A percentile compares a stretch with the other conserved stretches of the same genome.
phyloP scores from a whole-genome alignment of 371 early-diverging fungal species.

The Circinella minor region DNA sequence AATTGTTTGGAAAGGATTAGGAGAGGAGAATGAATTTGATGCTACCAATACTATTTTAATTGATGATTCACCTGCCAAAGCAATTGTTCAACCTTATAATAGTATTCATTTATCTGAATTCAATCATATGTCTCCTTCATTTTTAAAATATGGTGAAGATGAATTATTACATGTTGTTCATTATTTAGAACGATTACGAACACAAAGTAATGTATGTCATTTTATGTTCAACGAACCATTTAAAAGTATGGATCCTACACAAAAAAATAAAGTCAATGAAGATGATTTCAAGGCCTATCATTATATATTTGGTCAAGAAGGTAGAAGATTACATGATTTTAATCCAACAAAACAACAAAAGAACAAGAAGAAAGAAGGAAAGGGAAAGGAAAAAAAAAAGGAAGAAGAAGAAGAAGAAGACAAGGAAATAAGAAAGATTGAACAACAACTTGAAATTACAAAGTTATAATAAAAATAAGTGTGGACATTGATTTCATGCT shows the following conservation, averaged over 20 bases:
- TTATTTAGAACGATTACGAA: conserved; percentile 13
- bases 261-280: conserved; percentile 6
- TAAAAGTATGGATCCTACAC: conserved; percentile 1
- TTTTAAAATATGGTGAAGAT: conserved; percentile 16
- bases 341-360: neutral
- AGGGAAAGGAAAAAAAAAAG: too few species aligned
- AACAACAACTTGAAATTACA: neutral
- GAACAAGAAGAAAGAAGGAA: neutral
- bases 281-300: conserved; percentile 10
- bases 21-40: conserved; percentile 39
- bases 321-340: neutral
- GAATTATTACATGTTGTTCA: conserved; percentile 16
- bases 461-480: neutral
- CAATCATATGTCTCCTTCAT: conserved; percentile 10
- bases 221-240: conserved; percentile 22
- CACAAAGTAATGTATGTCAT: conserved; percentile 20
- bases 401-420: neutral
- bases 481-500: neutral
- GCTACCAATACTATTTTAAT: conserved; percentile 70
- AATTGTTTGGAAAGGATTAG: conserved; percentile 48
- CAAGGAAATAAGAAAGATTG: neutral
- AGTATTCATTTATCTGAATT: conserved; percentile 45
- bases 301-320: conserved; percentile 8
- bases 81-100: conserved; percentile 67
- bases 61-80: conserved; percentile 72